Evolutionary conservation across 1,139 yeast species (phyloP).

Genomic region (Sugiyamaella castrensis): DNA sequence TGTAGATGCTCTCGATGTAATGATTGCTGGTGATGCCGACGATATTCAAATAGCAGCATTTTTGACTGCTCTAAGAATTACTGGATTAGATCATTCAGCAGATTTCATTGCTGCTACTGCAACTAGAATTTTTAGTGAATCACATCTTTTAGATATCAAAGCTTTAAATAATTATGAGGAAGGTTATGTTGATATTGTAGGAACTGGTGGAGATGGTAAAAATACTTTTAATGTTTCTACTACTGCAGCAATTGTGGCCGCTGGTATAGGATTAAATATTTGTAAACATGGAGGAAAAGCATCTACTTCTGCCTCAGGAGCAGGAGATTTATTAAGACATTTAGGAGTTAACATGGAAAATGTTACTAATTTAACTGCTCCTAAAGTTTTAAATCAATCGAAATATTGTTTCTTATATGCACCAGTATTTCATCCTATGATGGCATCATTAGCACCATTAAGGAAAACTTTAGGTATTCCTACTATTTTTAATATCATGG

Average conservation of each 20-base stretch:
- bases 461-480: conserved; percentile 81
- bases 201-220: conserved; percentile 98
- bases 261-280: conserved; percentile 80
- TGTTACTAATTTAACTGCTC: conserved; percentile 64
- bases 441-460: conserved; percentile 78
- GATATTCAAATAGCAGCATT: conserved; percentile 78
- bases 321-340: conserved; percentile 78
- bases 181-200: conserved; percentile 85
- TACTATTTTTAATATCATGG: conserved; percentile 87
- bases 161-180: conserved; percentile 40
- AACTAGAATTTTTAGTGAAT: conserved; percentile 55
- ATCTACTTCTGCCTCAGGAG: conserved; percentile 86
- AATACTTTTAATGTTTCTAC: conserved; percentile 95
- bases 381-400: conserved; percentile 53
- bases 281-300: conserved; percentile 98
- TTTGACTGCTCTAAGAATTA: conserved; percentile 67
- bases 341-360: conserved; percentile 75
- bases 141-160: conserved; percentile 31
- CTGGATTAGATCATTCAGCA: conserved; percentile 79
- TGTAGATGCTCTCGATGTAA: conserved; percentile 54
- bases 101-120: conserved; percentile 86
- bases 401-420: conserved; percentile 81
- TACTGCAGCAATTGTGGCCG: conserved; percentile 88
- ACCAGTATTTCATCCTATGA: conserved; percentile 92
- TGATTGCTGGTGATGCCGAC: conserved; percentile 56